phyloP scores from a whole-genome alignment of 2,329 filamentous ascomycete species.

The Stromatinia cepivora region DNA sequence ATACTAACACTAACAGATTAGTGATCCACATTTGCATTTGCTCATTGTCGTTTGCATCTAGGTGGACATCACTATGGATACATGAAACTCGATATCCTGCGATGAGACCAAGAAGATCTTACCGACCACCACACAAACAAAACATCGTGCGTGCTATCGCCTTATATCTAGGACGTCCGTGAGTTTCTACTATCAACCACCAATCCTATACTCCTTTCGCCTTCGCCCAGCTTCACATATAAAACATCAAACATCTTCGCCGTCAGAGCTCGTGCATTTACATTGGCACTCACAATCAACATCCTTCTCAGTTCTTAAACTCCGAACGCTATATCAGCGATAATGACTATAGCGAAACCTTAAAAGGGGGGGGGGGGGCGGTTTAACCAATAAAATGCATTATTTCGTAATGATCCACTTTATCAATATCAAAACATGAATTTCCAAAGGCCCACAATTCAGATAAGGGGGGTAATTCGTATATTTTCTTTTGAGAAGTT shows the following conservation, averaged over 20 bases:
- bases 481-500: no score
- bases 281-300: no score
- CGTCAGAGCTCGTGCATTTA: not conserved
- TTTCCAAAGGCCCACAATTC: no score
- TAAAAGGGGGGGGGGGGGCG: no score
- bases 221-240: not conserved
- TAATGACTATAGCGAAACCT: no score
- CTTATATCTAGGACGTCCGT: not conserved
- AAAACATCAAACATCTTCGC: constrained; percentile 4
- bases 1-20: not conserved
- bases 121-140: constrained; percentile 2
- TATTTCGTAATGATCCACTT: no score
- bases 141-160: not conserved
- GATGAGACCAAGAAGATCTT: constrained; percentile 16
- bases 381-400: no score
- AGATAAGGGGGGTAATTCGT: no score
- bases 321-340: no score
- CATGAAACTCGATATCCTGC: constrained; percentile 12
- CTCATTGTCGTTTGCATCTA: not conserved
- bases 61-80: not conserved
- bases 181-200: not conserved
- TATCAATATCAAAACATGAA: no score
- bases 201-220: not conserved
- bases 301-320: not conserved
- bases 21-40: not conserved